These are phyloP conservation scores for Sparassis latifolia DNA, from an alignment of 1,284 basidiomycete species.

Conservation along the genomic window DNA sequence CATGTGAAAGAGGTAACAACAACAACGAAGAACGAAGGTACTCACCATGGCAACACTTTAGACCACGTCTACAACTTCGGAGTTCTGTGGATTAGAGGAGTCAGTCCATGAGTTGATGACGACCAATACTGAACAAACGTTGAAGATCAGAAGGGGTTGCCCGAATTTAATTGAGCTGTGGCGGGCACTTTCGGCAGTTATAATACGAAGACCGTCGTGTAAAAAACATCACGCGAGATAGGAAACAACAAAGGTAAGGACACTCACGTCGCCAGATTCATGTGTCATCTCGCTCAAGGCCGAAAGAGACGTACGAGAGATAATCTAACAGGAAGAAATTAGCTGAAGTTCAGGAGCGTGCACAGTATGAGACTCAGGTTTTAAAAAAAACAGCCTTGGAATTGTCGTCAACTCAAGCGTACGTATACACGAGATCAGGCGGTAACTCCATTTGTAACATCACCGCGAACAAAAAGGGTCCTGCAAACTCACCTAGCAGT, in stretches of 20 bases:
- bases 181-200: slow-evolving; percentile 81
- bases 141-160: slow-evolving; percentile 64
- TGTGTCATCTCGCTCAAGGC: too few relatives aligned
- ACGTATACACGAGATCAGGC: slow-evolving; percentile 48
- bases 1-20: background rate
- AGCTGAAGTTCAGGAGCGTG: background rate
- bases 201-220: slow-evolving; percentile 88
- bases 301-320: too few relatives aligned
- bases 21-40: background rate
- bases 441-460: slow-evolving; percentile 63
- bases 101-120: background rate
- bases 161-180: slow-evolving; percentile 75
- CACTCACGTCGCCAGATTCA: too few relatives aligned
- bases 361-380: slow-evolving; percentile 33
- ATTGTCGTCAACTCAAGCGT: slow-evolving; percentile 49
- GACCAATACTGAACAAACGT: background rate
- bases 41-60: background rate
- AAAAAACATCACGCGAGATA: slow-evolving; percentile 38
- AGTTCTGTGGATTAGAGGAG: background rate
- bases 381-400: slow-evolving; percentile 71
- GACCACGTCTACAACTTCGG: too few relatives aligned
- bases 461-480: slow-evolving; percentile 7
- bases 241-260: too few relatives aligned
- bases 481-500: slow-evolving; percentile 5
- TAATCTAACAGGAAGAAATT: too few relatives aligned